Base-by-base conservation (phyloP, 495 filamentous ascomycete species). In the Neurospora africana region DNA sequence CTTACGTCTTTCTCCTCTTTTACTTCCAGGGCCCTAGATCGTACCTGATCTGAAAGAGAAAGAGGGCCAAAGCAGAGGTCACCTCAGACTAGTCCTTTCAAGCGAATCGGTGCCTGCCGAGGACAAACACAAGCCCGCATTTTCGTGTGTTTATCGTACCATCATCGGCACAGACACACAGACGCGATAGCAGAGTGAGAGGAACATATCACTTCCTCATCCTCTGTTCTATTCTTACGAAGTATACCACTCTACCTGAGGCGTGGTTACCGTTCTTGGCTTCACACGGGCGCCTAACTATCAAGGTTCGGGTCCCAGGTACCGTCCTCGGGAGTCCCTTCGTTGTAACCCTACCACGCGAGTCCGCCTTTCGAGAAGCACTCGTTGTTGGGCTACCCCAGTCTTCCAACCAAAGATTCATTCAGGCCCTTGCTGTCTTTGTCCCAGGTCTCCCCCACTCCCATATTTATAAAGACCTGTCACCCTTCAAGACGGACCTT, bases 401-500 rank as follows among this genome's bases (percentile, higher is more conserved):
- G 53, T 33, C 53, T 33, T 61, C 15, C 53, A 33, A 61, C 13
- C 53, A 61, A 33, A 9, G 53, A 33, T 61, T 33, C 53, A 33
- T 61, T 61, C 53, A 30, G 27, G 27, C 27, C 53, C 53, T 27
- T 61, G 53, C 53, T 61, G 53, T 61, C 53, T 33, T 61, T 30
- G 53, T 61, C 27, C 53, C 53, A 61, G 23, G 13, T 61, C 33
- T 30, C 27, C 53, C 53, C 53, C 53, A 17, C 27, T 33, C 53
- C 53, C 23, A 19, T 33, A 9, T 19, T 61, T 27, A 61, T 33
- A 33, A 61, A 33, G 5, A 61, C 27, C 27, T 61, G 15, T 61
- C 76, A 67, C 73, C 68, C 70, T 36, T 40, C 21, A 17, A 21
- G 23, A 35, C 47, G 27, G 36, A 17, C 68, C 68, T 65, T 70